Evolutionary conservation across 2,329 filamentous ascomycete genomes (phyloP), one percentile per base, ranked within the genome.

Genomic region (Mycosphaerella arachidis): DNA sequence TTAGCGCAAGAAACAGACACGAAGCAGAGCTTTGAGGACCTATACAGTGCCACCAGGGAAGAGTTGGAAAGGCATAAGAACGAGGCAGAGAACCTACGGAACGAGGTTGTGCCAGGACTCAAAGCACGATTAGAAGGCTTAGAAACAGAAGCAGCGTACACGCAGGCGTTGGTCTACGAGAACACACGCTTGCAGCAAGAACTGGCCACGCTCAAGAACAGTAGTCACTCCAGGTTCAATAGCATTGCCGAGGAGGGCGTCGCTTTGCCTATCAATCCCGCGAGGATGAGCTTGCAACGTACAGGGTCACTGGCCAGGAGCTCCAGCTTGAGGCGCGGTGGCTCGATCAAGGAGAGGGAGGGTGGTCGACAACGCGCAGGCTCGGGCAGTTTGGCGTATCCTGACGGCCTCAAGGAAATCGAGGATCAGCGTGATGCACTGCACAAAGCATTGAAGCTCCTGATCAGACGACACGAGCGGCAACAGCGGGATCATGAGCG

Each of bases 361-460:
- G 67, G 69, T 24, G 66, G 67, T 35, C 84, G 65, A 20, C 65
- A 68, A 54, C 72, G 78, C 5, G 78, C 78, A 9, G 78, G 77
- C 50, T 79, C 77, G 1, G 71, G 75, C 54, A 76, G 53, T 69
- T 61, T 58, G 20, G 30, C 56, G 3, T 63, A 66, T 29, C 59
- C 65, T 1, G 65, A 72, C 27, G 67, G 66, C 16, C 85, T 96
- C 18, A 96, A 96, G 75, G 93, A 97, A 66, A 87, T 97, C 10
- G 93, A 97, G 75, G 87, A 91, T 48, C 94, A 99, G 77, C 86
- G 94, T 51, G 93, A 99, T 74, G 92, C 93, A 1, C 81, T 99
- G 6, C 94, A 97, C 77, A 86, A 84, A 61, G 91, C 94, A 6
- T 80, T 99, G 56, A 92, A 90, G 77, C 91, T 86, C 62, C 81